A percentile compares a stretch with the other conserved stretches of the same genome.
These are phyloP conservation scores for Nicotiana paniculata DNA, from an alignment of 257 asterid species.

Conservation along the genomic window DNA sequence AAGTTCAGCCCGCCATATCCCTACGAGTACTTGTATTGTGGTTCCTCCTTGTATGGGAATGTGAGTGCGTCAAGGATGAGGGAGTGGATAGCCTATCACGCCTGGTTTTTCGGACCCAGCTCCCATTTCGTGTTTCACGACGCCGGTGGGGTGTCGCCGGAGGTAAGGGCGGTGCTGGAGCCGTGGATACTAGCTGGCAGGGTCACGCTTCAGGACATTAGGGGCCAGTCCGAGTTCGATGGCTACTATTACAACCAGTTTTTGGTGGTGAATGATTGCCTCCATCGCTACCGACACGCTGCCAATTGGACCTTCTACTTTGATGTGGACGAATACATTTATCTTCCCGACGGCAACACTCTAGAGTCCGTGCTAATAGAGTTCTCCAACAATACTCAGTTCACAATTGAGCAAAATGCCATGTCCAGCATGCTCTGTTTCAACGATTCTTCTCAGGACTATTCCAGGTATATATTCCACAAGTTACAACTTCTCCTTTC, in stretches of 20 bases:
- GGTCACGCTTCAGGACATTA: constrained; percentile 61
- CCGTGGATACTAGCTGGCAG: constrained; percentile 71
- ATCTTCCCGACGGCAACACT: constrained; percentile 48
- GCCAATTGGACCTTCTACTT: constrained; percentile 79
- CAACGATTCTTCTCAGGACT: constrained; percentile 41
- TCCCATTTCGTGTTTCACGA: constrained; percentile 82
- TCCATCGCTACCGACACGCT: constrained; percentile 47
- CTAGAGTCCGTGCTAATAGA: constrained; percentile 39
- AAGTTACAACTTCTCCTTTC: background rate
- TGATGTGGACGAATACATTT: constrained; percentile 72
- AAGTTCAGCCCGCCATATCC: constrained; percentile 23
- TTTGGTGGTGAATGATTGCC: constrained; percentile 66
- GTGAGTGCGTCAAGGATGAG: constrained; percentile 60
- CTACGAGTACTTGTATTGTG: constrained; percentile 64
- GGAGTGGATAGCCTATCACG: constrained; percentile 79
- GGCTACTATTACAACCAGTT: constrained; percentile 85
- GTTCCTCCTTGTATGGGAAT: constrained; percentile 60
- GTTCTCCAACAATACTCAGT: constrained; percentile 51
- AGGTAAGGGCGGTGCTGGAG: constrained; percentile 44
- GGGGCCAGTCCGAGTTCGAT: constrained; percentile 67
- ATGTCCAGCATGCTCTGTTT: constrained; percentile 64
- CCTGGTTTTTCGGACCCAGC: constrained; percentile 39
- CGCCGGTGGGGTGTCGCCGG: constrained; percentile 71
- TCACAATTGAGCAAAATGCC: constrained; percentile 73
- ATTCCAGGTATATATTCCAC: constrained; percentile 36